A percentile compares a stretch with the other conserved stretches of the same genome.
These are phyloP conservation scores for Didymellaceae sp. DNA, from an alignment of 2,329 filamentous ascomycete genomes.

Conservation along the genomic window DNA sequence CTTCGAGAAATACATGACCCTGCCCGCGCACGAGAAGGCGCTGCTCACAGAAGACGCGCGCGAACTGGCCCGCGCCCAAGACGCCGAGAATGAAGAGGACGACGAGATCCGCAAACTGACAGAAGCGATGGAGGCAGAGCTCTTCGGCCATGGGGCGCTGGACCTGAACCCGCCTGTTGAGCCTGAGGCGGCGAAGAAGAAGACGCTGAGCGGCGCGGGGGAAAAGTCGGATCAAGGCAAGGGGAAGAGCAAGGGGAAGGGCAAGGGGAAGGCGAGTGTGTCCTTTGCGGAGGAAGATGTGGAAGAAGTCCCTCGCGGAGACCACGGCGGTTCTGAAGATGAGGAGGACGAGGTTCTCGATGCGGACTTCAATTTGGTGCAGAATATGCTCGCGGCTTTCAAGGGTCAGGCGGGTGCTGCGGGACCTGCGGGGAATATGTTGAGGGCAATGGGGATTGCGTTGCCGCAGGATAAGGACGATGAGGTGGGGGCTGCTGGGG, in stretches of 20 bases:
- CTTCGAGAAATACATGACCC: constrained; percentile 84
- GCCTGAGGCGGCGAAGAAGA: not conserved
- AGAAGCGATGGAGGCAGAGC: constrained; percentile 74
- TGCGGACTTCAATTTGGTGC: constrained; percentile 85
- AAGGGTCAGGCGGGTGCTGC: constrained; percentile 86
- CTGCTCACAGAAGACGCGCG: constrained; percentile 44
- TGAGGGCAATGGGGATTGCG: constrained; percentile 83
- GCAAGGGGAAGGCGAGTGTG: constrained; percentile 28
- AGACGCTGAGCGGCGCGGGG: constrained; percentile 1
- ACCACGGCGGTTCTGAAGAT: constrained; percentile 65
- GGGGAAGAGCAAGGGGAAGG: constrained; percentile 17
- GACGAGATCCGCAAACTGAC: constrained; percentile 70
- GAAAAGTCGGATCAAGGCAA: constrained; percentile 16
- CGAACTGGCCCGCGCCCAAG: constrained; percentile 48
- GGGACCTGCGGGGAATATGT: constrained; percentile 85
- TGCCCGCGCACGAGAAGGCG: constrained; percentile 53
- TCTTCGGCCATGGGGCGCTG: constrained; percentile 72
- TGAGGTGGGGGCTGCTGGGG: constrained; percentile 21
- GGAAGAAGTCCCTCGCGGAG: constrained; percentile 70
- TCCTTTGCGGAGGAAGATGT: constrained; percentile 19
- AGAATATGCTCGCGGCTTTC: constrained; percentile 90
- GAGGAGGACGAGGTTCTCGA: constrained; percentile 64
- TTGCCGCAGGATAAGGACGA: constrained; percentile 80
- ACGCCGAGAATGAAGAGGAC: constrained; percentile 51
- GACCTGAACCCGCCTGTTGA: constrained; percentile 46